Evolutionary conservation across 2,329 filamentous ascomycete genomes (phyloP), one percentile per base, ranked within the genome.

Genomic region (Hypocrella siamensis): DNA sequence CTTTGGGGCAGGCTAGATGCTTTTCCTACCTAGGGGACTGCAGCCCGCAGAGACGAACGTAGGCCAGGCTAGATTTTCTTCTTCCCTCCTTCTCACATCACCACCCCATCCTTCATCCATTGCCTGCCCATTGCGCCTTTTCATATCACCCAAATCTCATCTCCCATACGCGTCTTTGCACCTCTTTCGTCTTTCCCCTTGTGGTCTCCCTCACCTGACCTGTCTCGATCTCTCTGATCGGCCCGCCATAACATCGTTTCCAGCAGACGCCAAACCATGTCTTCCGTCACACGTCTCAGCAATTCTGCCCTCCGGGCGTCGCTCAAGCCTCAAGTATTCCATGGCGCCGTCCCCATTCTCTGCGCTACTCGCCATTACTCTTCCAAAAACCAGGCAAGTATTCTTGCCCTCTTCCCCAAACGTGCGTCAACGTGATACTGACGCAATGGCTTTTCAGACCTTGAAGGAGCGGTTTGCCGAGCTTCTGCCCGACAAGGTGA

Each of bases 391-490:
- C 77, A 86, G 71, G 85, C 92, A 66, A 51, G 65, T 29, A 14
- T 14, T 10, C 25, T 14, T 14, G 12, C 21, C 12, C 12, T 12
- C 12, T 7, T 7, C 21, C 21, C 12, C 8, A 22, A 22, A 22
- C 8, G 12, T 2, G 12, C 21, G 17, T 24, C 12, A 6, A 27
- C 25, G 9, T 6, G 25, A 15, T 7, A 10, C 6, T 11, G 14
- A 19, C 25, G 22, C 19, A 25, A n/a, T 34, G 26, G 21, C 27
- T 22, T 30, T 11, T 15, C 33, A 98, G 90, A 85, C 85, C 47
- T 67, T 98, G 57, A 98, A 98, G 72, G 90, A 98, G 61, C 88
- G 85, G 56, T 96, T 98, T 61, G 88, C 88, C 57, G 86, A 90
- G 60, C 79, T 88, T 54, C 71, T 98, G 41, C 90, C 90, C 49